A percentile compares a stretch with the other conserved stretches of the same genome.
Evolutionary conservation across 352 stramenopile species (phyloP).

Genomic region (Globisporangium emineosum): DNA sequence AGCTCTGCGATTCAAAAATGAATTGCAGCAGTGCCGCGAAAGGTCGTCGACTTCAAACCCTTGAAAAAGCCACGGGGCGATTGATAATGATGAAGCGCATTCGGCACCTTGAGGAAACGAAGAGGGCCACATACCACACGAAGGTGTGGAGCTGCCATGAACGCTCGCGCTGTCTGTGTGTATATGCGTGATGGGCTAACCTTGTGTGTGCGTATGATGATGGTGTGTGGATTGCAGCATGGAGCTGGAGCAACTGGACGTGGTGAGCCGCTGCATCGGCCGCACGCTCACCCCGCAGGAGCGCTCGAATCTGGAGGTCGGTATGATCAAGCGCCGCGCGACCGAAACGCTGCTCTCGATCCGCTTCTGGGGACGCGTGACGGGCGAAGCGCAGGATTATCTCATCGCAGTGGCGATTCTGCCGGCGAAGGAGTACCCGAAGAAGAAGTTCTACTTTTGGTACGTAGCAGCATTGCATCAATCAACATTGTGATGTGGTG

Average conservation of each 20-base stretch:
- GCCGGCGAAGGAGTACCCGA: slow-evolving; percentile 58
- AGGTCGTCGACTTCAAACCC: not conserved
- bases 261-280: slow-evolving; percentile 65
- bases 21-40: not conserved
- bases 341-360: slow-evolving; percentile 62
- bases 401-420: slow-evolving; percentile 59
- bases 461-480: slow-evolving; percentile 16
- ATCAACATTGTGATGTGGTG: not conserved
- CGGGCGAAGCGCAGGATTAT: slow-evolving; percentile 66
- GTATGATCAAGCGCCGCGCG: slow-evolving; percentile 60
- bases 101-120: not conserved
- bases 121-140: not conserved
- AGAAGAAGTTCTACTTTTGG: slow-evolving; percentile 88
- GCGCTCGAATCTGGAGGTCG: slow-evolving; percentile 73
- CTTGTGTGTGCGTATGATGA: not conserved
- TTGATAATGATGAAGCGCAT: slow-evolving; percentile 6
- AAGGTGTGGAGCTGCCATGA: not conserved
- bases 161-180: not conserved
- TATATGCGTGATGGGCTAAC: not conserved
- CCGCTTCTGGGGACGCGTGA: slow-evolving; percentile 70
- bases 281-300: slow-evolving; percentile 72
- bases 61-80: slow-evolving; percentile 1
- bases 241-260: slow-evolving; percentile 75
- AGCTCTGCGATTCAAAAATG: not conserved
- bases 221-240: slow-evolving; percentile 28